phyloP scores from a whole-genome alignment of 2,329 filamentous ascomycete genomes.

The Pseudogymnoascus pannorum region DNA sequence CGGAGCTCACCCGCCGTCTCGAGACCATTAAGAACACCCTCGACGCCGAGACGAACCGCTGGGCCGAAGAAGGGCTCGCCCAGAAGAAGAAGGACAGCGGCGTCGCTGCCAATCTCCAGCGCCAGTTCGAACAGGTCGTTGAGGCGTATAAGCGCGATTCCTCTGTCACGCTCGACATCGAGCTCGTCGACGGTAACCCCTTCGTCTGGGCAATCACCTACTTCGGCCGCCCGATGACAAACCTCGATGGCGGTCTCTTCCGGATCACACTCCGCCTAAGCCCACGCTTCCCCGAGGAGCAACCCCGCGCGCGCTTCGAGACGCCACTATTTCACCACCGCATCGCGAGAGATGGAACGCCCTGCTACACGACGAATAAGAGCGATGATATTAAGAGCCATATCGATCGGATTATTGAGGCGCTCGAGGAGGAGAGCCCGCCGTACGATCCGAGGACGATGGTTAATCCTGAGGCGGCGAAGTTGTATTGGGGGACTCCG shows the following conservation, averaged over 20 bases:
- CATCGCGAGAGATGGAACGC: conserved; percentile 69
- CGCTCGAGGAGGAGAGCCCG: conserved; percentile 80
- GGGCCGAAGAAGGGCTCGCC: conserved; percentile 62
- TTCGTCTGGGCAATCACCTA: conserved; percentile 86
- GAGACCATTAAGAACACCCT: conserved; percentile 61
- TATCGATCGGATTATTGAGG: conserved; percentile 72
- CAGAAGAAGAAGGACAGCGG: conserved; percentile 60
- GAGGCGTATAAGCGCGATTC: conserved; percentile 66
- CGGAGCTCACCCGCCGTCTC: conserved; percentile 63
- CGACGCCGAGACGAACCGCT: conserved; percentile 62
- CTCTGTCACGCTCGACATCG: conserved; percentile 64
- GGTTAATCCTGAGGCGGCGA: conserved; percentile 79
- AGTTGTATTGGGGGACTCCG: conserved; percentile 74
- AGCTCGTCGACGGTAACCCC: conserved; percentile 72
- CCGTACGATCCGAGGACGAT: conserved; percentile 85
- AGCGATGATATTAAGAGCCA: conserved; percentile 74
- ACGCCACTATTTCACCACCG: conserved; percentile 83
- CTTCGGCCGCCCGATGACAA: conserved; percentile 86
- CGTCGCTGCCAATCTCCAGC: conserved; percentile 72
- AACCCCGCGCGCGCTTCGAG: conserved; percentile 75
- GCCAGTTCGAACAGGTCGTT: conserved; percentile 77
- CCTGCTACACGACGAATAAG: conserved; percentile 71
- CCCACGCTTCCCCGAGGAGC: conserved; percentile 77
- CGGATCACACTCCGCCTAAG: conserved; percentile 73
- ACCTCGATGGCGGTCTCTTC: conserved; percentile 87